Conservation (phyloP, 116 monocot genomes). For the Papilionanthe hybrid region DNA sequence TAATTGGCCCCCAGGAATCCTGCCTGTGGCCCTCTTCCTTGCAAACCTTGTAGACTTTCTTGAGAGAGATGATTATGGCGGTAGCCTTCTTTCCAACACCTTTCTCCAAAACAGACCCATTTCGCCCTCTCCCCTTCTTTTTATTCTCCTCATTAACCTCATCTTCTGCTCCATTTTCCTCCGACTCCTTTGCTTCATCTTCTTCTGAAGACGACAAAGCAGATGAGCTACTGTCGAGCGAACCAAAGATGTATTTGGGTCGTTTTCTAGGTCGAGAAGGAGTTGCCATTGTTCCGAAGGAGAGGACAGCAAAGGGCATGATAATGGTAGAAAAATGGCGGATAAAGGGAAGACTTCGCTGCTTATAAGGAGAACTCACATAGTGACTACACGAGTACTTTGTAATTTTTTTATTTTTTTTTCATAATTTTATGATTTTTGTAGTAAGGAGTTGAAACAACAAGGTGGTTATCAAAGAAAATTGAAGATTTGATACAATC, state of each 20-base stretch:
- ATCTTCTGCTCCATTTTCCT: conserved; percentile 9
- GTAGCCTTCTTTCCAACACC: conserved; percentile 13
- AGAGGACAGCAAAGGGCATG: not conserved
- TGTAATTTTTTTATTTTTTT: too few species aligned
- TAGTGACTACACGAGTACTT: too few species aligned
- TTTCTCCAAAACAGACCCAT: not conserved
- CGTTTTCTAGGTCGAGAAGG: not conserved
- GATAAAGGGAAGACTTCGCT: not conserved
- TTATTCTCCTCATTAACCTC: not conserved
- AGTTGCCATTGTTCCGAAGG: not conserved
- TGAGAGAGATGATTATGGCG: conserved; percentile 46
- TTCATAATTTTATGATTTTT: too few species aligned
- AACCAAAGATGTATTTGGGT: conserved; percentile 4
- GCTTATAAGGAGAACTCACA: too few species aligned
- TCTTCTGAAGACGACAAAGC: conserved; percentile 4
- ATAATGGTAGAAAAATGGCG: too few species aligned
- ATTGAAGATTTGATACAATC: too few species aligned
- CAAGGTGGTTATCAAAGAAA: too few species aligned
- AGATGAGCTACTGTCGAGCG: not conserved
- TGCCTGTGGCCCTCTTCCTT: conserved; percentile 66
- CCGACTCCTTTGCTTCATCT: conserved; percentile 6
- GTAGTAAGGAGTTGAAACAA: too few species aligned
- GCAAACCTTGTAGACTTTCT: conserved; percentile 76
- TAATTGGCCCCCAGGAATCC: conserved; percentile 80
- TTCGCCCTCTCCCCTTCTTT: not conserved